Base-by-base conservation (phyloP, 2,329 filamentous ascomycete species). In the Ophiostoma pallidulum region DNA sequence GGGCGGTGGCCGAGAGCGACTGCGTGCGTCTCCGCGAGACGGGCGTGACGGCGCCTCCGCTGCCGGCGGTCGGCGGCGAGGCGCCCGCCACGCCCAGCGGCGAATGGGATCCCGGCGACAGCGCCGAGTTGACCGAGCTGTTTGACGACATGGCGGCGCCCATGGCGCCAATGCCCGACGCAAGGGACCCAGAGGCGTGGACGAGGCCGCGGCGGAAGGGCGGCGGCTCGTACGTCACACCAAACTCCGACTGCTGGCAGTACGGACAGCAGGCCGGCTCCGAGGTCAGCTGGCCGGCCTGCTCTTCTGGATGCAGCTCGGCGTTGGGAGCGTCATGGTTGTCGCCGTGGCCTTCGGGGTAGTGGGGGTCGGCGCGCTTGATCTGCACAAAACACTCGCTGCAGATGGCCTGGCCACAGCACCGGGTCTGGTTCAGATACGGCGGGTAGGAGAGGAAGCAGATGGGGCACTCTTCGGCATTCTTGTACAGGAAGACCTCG, bases 321-420 rank as follows among this genome's bases (percentile, higher is more conserved):
- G 63, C 57, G 50, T 60, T 53, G 19, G 59, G 56, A 26, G 54
- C 50, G 10, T 51, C 51, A 41, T 60, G 57, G 32, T 60, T 58
- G 41, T 76, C 69, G n/a, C 72, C 74, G 50, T 75, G 71, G 59
- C 92, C 86, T 62, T 95, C 87, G 1, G 88, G 87, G 33, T 89
- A 80, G 62, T 96, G 87, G 9, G 89, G 90, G 54, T 98, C 91
- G 4, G 89, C 82, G 36, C 92, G 80, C 64, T 96, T 97, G 62
- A 98, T 98, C 64, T 98, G 92, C 4, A 98, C 92, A 59, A 98
- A 98, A 64, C 92, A 98, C 67, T 98, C 92, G 36, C 90, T 97
- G 67, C 92, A 98, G 53, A 98, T 97, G 6, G 86, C 75, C 62
- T 98, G 92, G 58, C 95, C 89, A 64, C 92, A 98, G 62, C 92